Conservation (phyloP, 2,329 filamentous ascomycete species). For the Trichoderma brevicompactum region DNA sequence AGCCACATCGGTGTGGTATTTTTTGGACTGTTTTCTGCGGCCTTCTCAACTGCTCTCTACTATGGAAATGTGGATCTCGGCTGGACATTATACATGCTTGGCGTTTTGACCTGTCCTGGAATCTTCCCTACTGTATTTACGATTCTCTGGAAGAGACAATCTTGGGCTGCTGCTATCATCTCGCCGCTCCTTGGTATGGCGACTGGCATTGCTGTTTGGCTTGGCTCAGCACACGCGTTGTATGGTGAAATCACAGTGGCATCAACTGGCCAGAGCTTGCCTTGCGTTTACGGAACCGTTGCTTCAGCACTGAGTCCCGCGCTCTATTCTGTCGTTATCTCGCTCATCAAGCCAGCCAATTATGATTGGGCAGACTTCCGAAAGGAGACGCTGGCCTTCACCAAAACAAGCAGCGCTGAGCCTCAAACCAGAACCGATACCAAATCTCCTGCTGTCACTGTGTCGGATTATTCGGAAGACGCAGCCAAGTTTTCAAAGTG, state of each 20-base stretch:
- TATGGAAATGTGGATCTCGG: slow-evolving; percentile 58
- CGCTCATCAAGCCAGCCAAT: slow-evolving; percentile 49
- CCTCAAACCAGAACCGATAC: slow-evolving; percentile 12
- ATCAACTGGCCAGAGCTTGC: slow-evolving; percentile 53
- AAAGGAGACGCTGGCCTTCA: slow-evolving; percentile 48
- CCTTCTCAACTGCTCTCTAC: slow-evolving; percentile 56
- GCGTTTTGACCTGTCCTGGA: slow-evolving; percentile 57
- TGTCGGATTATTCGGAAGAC: slow-evolving; percentile 37
- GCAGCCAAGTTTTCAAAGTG: slow-evolving; percentile 50
- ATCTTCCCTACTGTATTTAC: slow-evolving; percentile 59
- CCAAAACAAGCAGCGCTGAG: slow-evolving; percentile 28
- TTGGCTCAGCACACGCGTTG: slow-evolving; percentile 51
- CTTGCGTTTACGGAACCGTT: slow-evolving; percentile 58
- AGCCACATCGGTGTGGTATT: slow-evolving; percentile 58
- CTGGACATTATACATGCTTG: slow-evolving; percentile 60
- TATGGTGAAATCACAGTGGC: slow-evolving; percentile 53
- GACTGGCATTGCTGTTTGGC: slow-evolving; percentile 58
- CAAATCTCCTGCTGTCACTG: slow-evolving; percentile 35
- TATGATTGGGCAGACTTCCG: slow-evolving; percentile 47
- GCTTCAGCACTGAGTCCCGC: slow-evolving; percentile 50
- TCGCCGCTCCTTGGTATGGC: slow-evolving; percentile 55
- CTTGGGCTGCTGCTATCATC: slow-evolving; percentile 53
- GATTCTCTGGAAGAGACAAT: slow-evolving; percentile 57
- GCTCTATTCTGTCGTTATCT: slow-evolving; percentile 53
- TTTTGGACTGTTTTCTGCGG: slow-evolving; percentile 56